Conservation (phyloP, 495 filamentous ascomycete species). For the Penicillium alfredii region DNA sequence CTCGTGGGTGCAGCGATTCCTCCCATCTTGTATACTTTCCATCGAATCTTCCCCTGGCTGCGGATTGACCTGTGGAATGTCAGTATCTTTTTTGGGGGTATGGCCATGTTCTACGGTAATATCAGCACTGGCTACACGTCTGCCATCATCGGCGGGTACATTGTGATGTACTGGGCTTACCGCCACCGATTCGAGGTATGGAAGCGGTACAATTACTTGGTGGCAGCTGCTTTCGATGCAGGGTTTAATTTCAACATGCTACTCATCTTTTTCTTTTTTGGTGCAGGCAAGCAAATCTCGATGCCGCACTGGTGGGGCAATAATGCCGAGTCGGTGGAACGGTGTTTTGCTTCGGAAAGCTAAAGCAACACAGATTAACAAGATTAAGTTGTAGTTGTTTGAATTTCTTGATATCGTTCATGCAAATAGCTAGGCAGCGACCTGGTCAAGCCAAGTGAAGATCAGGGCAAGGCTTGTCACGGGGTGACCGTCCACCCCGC, state of each 20-base stretch:
- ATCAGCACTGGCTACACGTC: constrained; percentile 50
- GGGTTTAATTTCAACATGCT: constrained; percentile 54
- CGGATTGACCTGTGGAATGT: constrained; percentile 52
- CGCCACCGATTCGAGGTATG: constrained; percentile 48
- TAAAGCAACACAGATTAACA: constrained; percentile 1
- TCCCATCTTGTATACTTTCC: constrained; percentile 41
- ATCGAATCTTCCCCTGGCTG: constrained; percentile 42
- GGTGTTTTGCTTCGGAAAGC: constrained; percentile 29
- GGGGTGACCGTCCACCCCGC: constrained; percentile 8
- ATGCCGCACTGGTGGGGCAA: constrained; percentile 59
- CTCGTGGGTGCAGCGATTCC: constrained; percentile 48
- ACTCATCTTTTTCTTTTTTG: constrained; percentile 51
- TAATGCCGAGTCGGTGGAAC: constrained; percentile 27
- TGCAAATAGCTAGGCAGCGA: too few relatives aligned
- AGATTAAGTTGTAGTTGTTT: not conserved
- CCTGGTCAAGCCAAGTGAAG: too few relatives aligned
- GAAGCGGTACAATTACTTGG: constrained; percentile 51
- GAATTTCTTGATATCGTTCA: not conserved
- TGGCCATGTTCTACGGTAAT: constrained; percentile 33
- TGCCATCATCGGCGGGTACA: constrained; percentile 49
- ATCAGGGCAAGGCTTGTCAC: constrained; percentile 19
- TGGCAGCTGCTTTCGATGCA: constrained; percentile 53
- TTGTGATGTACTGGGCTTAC: constrained; percentile 51
- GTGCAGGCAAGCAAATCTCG: constrained; percentile 43
- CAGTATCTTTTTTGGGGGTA: constrained; percentile 44